Evolutionary conservation across 1,284 basidiomycete species (phyloP), one percentile per base, ranked within the genome.

Genomic region (Bjerkandera adusta): DNA sequence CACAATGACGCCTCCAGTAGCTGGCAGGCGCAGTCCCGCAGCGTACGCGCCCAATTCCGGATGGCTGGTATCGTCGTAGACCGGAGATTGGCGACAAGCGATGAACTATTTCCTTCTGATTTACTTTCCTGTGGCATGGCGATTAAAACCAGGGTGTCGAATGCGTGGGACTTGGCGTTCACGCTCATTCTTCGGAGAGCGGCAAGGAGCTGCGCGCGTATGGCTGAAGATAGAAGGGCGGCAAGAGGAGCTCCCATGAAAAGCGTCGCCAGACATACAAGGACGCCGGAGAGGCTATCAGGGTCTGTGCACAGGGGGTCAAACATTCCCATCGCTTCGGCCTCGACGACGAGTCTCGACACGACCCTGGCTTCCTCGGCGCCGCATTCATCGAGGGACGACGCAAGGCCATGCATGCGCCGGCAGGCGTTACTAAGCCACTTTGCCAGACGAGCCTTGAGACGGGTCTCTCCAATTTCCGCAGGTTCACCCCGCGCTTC

Each of bases 1-100:
- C 74, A 81, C n/a, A 81, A 57, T 2, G 75, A 74, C 12, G 75
- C 76, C 44, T 80, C 76, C 26, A 77, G 67, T 8, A 54, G 57
- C 8, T 65, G 61, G 10, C 79, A 57, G 11, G 56, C 56, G 35
- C 66, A 61, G 0, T 56, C 56, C 15, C 64, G 63, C 16, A 81
- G 57, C 11, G 58, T 49, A 3, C 51, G 52, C 0, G 73, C 69
- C 44, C 71, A 68, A 0, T 44, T 42, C 13, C 63, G 49, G 8
- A 71, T 48, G 41, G 55, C 47, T 2, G 44, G 40, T 12, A 56
- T 26, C 12, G 35, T 32, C 13, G 36, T 13, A 16, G 16, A 43
- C 11, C 39, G 13, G 6, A 30, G n/a, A 10, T 16, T 11, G 21
- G 12, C 5, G 13, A 25, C 4, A 8, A 13, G 20, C 34, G 21